Evolutionary conservation across 441 rosid species (phyloP).

Genomic region (Aquilaria agallochum): DNA sequence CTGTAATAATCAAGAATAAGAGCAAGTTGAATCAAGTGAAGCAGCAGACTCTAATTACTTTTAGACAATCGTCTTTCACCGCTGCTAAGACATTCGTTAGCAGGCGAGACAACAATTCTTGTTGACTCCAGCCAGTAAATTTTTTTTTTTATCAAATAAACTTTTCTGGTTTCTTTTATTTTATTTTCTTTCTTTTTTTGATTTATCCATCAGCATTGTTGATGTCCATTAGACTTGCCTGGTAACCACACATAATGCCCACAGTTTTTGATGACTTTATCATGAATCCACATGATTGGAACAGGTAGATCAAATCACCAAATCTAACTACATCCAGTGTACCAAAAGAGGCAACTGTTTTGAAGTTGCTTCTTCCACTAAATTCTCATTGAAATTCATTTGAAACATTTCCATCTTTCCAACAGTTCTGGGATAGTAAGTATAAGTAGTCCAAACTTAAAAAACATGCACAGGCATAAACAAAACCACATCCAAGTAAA

Average conservation of each 20-base stretch:
- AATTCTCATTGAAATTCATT: constrained; percentile 26
- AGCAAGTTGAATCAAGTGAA: neutral
- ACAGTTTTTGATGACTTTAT: constrained; percentile 1
- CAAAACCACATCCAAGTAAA: no score
- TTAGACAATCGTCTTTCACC: constrained; percentile 32
- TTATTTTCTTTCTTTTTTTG: constrained; percentile 43
- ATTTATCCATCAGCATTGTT: constrained; percentile 42
- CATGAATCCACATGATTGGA: constrained; percentile 39
- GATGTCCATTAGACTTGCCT: constrained; percentile 33
- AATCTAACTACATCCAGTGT: constrained; percentile 37
- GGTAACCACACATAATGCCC: no score
- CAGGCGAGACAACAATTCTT: constrained; percentile 57
- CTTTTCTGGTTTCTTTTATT: constrained; percentile 19
- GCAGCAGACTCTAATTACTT: constrained; percentile 29
- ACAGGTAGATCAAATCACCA: constrained; percentile 54
- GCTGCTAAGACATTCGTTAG: constrained; percentile 37
- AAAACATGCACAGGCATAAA: neutral
- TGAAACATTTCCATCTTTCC: constrained; percentile 37
- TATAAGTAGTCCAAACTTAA: constrained; percentile 8
- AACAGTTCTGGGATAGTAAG: constrained; percentile 5
- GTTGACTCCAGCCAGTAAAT: constrained; percentile 69
- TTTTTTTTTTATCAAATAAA: constrained; percentile 49
- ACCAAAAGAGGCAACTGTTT: constrained; percentile 21
- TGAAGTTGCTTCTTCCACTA: constrained; percentile 31
- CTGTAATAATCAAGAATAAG: no score